phyloP scores from a whole-genome alignment of 306 rosid species.

The Begonia loranthoides region DNA sequence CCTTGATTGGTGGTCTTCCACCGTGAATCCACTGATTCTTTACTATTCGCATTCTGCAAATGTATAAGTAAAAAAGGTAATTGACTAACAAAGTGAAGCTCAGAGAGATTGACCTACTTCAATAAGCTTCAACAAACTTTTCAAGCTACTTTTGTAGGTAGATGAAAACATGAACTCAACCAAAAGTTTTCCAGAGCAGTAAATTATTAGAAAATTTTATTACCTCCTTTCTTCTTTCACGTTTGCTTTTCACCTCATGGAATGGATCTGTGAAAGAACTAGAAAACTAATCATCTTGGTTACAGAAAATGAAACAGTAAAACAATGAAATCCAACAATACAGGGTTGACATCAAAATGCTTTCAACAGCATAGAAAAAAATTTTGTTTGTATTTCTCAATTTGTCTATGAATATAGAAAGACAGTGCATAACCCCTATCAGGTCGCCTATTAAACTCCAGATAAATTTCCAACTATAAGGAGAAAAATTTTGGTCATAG shows the following conservation, averaged over 20 bases:
- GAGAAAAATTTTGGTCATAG: too few relatives aligned
- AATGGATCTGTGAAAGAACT: conserved; percentile 56
- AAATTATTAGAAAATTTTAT: conserved; percentile 12
- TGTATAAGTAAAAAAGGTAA: conserved; percentile 3
- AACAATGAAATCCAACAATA: conserved; percentile 9
- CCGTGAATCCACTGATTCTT: conserved; percentile 58
- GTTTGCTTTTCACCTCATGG: conserved; percentile 89
- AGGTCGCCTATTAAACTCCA: too few relatives aligned
- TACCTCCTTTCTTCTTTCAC: conserved; percentile 79
- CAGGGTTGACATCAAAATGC: neutral
- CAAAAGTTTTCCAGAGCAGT: conserved; percentile 1
- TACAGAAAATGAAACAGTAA: neutral
- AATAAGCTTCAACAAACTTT: neutral
- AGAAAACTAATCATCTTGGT: neutral
- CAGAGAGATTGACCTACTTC: neutral
- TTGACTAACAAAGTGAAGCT: neutral
- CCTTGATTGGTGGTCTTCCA: conserved; percentile 72
- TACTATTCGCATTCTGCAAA: conserved; percentile 63
- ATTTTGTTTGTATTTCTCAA: too few relatives aligned
- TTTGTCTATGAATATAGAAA: too few relatives aligned
- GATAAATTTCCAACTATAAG: too few relatives aligned
- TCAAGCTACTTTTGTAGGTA: neutral
- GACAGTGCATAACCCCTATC: too few relatives aligned
- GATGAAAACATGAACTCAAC: neutral
- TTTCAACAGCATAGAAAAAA: neutral